A percentile compares a stretch with the other conserved stretches of the same genome.
Evolutionary conservation across 169 alveolate species (phyloP).

Genomic region (Amoebophrya sp.): DNA sequence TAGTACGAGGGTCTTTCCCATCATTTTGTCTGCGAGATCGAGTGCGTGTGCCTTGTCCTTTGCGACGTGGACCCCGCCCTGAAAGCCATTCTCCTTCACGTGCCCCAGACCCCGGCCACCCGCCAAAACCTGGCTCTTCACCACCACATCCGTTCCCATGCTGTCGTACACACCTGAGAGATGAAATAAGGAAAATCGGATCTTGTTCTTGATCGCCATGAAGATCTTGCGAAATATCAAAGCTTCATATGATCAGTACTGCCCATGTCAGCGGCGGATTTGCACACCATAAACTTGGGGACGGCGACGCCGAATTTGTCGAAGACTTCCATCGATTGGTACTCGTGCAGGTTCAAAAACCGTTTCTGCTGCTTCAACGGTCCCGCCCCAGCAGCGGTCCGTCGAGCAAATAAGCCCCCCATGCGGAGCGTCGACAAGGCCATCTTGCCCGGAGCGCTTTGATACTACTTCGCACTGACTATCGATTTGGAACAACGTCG

Average conservation of each 20-base stretch:
- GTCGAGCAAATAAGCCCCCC: too few species aligned
- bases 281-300: conserved; percentile 28
- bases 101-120: conserved; percentile 43
- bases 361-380: conserved; percentile 32
- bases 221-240: not conserved
- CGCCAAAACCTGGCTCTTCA: conserved; percentile 42
- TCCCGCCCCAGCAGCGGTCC: too few species aligned
- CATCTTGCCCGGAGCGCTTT: too few species aligned
- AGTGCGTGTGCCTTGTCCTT: conserved; percentile 21
- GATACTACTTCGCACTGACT: too few species aligned
- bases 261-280: conserved; percentile 20
- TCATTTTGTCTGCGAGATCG: conserved; percentile 30
- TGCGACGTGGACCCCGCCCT: conserved; percentile 45
- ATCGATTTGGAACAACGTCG: too few species aligned
- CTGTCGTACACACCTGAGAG: not conserved
- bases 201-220: not conserved
- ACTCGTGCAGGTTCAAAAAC: conserved; percentile 42
- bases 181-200: not conserved
- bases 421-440: too few species aligned
- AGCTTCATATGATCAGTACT: not conserved
- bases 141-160: conserved; percentile 16
- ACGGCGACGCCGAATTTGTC: conserved; percentile 34
- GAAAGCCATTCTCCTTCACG: conserved; percentile 40
- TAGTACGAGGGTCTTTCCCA: conserved; percentile 25
- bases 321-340: conserved; percentile 30